Conservation (phyloP, 2,329 filamentous ascomycete species). For the Aureobasidium zeae region DNA sequence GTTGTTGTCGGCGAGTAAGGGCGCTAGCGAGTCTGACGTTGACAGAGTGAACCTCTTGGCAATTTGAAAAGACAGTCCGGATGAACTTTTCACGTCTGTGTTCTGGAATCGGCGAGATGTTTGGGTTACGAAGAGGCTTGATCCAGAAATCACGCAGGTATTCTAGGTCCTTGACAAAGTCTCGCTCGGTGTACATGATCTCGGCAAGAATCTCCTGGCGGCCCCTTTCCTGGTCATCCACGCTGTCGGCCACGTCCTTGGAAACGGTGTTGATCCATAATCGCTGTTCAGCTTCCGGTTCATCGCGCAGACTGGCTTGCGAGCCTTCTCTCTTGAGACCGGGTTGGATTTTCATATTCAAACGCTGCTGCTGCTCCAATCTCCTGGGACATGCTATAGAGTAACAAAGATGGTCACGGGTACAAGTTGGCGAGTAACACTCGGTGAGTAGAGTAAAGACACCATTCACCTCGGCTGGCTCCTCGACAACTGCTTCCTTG, state of each 20-base stretch:
- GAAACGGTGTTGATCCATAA: slow-evolving; percentile 98
- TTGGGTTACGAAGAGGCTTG: slow-evolving; percentile 70
- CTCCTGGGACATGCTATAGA: slow-evolving; percentile 93
- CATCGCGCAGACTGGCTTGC: slow-evolving; percentile 66
- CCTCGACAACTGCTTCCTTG: slow-evolving; percentile 81
- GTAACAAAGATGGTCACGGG: slow-evolving; percentile 88
- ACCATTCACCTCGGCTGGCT: slow-evolving; percentile 77
- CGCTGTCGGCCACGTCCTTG: slow-evolving; percentile 83
- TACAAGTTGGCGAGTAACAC: slow-evolving; percentile 97
- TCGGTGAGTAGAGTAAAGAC: slow-evolving; percentile 94
- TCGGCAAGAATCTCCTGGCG: slow-evolving; percentile 97
- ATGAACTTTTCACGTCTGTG: slow-evolving; percentile 84
- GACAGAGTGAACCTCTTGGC: slow-evolving; percentile 85
- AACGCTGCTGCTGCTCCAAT: slow-evolving; percentile 84
- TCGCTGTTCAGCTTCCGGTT: slow-evolving; percentile 90
- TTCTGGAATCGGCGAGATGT: slow-evolving; percentile 76
- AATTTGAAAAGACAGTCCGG: slow-evolving; percentile 89
- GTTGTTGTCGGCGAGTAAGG: slow-evolving; percentile 84
- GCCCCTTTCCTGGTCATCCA: slow-evolving; percentile 89
- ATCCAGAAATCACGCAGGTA: slow-evolving; percentile 99
- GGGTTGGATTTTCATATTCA: slow-evolving; percentile 88
- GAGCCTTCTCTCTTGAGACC: slow-evolving; percentile 68
- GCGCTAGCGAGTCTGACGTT: slow-evolving; percentile 81
- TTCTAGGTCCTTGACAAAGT: slow-evolving; percentile 98
- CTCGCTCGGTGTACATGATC: slow-evolving; percentile 95